Base-by-base conservation (phyloP, 345 rosid genomes). In the Arabis hirsuta region DNA sequence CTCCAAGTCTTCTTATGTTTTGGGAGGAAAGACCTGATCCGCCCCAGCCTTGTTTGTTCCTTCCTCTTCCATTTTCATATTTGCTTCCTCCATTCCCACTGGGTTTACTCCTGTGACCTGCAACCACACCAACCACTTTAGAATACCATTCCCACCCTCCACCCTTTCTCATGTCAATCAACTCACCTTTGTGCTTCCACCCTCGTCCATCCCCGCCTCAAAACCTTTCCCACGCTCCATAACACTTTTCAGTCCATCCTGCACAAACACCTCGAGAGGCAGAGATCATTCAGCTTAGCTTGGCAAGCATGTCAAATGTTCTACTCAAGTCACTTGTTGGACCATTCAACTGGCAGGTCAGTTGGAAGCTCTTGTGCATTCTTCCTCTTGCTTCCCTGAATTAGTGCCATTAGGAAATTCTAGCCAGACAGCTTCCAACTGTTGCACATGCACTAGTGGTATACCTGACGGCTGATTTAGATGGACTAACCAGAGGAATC, bases 1-100 rank as follows among this genome's bases (percentile, higher is more conserved):
- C 58, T 73, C 77, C 53, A 11, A 11, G 26, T 71, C 62, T 60
- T 77, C 10, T 36, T 60, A 85, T 44, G 83, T 32, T 77, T 88
- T 84, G n/a, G 85, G 75, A 56, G 41, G 41, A 36, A 78, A 81
- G 52, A 65, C 60, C 76, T 80, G 91, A 60, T 90, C 90, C 1
- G 82, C 65, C 44, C 59, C 71, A 24, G 82, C 71, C 82, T 84
- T 88, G 79, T 61, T 79, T 65, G 65, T 42, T 61, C 77, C 85
- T 65, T 88, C 98, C 52, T 82, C 89, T 66, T 88, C 97, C 56
- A 80, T 75, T 79, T 88, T 90, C 76, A 86, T 76, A 67, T 72
- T 72, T 66, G 87, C 72, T 56, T 86, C 98, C 73, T 87, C 96
- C 41, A 85, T 76, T 56, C 82, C 77, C 89, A 87, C 81, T 60